These are phyloP conservation scores for Letharia columbiana DNA, from an alignment of 495 filamentous ascomycete species.

Conservation along the genomic window DNA sequence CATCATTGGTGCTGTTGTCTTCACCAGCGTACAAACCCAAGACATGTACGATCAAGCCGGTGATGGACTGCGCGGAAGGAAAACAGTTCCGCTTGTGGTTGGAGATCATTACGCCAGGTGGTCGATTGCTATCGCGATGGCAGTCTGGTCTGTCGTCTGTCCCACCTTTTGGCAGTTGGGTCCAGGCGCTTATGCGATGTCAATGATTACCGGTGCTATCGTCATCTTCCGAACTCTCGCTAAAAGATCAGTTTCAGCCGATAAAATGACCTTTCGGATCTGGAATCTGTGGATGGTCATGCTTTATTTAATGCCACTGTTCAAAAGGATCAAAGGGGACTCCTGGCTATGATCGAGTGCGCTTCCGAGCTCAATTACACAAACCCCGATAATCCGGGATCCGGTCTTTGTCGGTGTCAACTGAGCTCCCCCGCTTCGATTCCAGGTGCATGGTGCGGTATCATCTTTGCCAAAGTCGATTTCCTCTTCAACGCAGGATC, in stretches of 20 bases:
- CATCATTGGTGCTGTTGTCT: slow-evolving; percentile 33
- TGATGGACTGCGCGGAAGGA: slow-evolving; percentile 33
- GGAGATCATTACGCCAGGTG: slow-evolving; percentile 35
- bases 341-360: neutral
- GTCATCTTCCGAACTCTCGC: slow-evolving; percentile 6
- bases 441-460: neutral
- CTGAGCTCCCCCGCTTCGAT: neutral
- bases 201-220: neutral
- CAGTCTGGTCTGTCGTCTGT: slow-evolving; percentile 26
- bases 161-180: slow-evolving; percentile 6
- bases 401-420: neutral
- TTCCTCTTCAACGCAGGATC: neutral
- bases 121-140: slow-evolving; percentile 31
- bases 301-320: slow-evolving; percentile 15
- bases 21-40: slow-evolving; percentile 44
- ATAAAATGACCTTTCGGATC: slow-evolving; percentile 17
- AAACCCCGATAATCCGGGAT: neutral
- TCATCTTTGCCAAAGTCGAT: neutral
- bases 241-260: slow-evolving; percentile 2
- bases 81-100: slow-evolving; percentile 33
- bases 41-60: slow-evolving; percentile 43
- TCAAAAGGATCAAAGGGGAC: slow-evolving; percentile 6
- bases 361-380: neutral
- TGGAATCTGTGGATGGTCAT: slow-evolving; percentile 20
- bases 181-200: neutral